Conservation (phyloP, 108 stramenopile species). For the Nitzschia palea region DNA sequence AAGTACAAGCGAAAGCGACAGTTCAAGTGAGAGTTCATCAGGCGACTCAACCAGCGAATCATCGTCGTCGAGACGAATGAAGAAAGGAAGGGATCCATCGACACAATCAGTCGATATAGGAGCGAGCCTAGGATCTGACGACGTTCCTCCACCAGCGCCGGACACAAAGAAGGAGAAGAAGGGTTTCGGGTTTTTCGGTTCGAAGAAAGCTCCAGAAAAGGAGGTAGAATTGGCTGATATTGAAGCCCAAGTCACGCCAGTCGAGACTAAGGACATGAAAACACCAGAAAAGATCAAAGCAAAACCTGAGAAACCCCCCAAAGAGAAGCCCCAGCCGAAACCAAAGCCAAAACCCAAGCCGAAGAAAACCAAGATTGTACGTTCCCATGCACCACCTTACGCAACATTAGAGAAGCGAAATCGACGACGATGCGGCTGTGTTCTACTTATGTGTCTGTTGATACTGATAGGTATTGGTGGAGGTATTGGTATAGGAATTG, state of each 20-base stretch:
- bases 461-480: conserved; percentile 33
- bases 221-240: neutral
- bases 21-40: no score
- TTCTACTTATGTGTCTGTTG: conserved; percentile 24
- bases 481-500: conserved; percentile 36
- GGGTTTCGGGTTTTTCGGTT: neutral
- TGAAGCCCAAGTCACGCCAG: neutral
- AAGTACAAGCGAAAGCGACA: neutral
- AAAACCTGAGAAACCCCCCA: neutral
- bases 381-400: conserved; percentile 13
- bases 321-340: neutral
- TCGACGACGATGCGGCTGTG: conserved; percentile 20
- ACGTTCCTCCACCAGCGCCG: neutral
- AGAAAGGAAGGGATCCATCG: conserved; percentile 5
- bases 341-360: neutral
- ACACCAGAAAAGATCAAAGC: neutral
- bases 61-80: neutral
- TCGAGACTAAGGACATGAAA: neutral
- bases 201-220: neutral
- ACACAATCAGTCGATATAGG: neutral
- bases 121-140: conserved; percentile 3
- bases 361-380: conserved; percentile 24
- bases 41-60: no score
- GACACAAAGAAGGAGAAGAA: neutral
- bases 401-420: conserved; percentile 22